phyloP scores from a whole-genome alignment of 1,284 basidiomycete genomes.

The Sparassis latifolia region DNA sequence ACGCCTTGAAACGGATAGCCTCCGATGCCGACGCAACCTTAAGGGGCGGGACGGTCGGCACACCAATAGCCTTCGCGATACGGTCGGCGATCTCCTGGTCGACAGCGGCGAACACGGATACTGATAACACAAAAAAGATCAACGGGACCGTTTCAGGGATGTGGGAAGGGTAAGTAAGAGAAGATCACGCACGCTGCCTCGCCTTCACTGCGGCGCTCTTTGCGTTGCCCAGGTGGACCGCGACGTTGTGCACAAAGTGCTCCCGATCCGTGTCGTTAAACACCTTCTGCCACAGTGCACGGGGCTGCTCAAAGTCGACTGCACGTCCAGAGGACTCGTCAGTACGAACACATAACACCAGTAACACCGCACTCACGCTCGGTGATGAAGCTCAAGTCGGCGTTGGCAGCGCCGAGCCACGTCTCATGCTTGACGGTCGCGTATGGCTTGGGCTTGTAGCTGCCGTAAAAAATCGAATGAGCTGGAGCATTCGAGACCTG shows the following conservation, averaged over 20 bases:
- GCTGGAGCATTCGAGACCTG: not conserved
- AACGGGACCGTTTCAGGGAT: conserved; percentile 4
- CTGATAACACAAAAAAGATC: conserved; percentile 28
- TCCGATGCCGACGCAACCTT: conserved; percentile 55
- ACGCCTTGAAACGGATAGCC: conserved; percentile 45
- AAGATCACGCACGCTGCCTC: conserved; percentile 52
- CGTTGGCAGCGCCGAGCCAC: conserved; percentile 68
- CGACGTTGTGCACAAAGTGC: conserved; percentile 73
- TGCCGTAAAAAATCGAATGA: conserved; percentile 1
- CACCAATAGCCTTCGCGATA: conserved; percentile 68
- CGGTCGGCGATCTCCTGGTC: conserved; percentile 67
- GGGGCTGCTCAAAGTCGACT: conserved; percentile 91
- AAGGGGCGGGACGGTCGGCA: conserved; percentile 52
- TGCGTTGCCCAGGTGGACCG: conserved; percentile 64
- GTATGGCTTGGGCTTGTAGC: conserved; percentile 33
- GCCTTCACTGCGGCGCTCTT: conserved; percentile 62
- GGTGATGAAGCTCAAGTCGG: conserved; percentile 72
- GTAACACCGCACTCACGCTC: conserved; percentile 50
- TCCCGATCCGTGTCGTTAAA: conserved; percentile 64
- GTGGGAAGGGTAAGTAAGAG: not conserved
- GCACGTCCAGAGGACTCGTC: conserved; percentile 3
- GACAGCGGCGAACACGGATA: conserved; percentile 77
- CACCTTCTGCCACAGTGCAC: conserved; percentile 73
- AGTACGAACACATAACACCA: not conserved
- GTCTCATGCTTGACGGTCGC: conserved; percentile 57